Percentiles rank a stretch among this genome's conserved stretches.
phyloP scores from a whole-genome alignment of 768 basidiomycete species.

The Lyophyllum decastes region DNA sequence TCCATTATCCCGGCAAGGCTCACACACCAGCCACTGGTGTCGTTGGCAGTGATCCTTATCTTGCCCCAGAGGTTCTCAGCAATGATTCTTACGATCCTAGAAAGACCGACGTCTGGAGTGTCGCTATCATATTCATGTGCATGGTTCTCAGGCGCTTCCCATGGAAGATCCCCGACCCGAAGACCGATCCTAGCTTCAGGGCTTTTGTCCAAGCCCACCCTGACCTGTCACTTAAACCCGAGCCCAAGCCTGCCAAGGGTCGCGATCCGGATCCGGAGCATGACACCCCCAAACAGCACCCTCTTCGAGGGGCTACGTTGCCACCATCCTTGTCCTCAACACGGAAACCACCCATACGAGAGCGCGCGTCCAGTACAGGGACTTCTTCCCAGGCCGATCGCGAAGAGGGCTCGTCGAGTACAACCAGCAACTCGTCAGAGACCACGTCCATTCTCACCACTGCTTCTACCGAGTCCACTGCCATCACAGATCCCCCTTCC shows the following conservation, averaged over 20 bases:
- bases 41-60: slow-evolving; percentile 97
- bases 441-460: slow-evolving; percentile 46
- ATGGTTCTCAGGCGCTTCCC: slow-evolving; percentile 98
- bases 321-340: slow-evolving; percentile 28
- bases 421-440: slow-evolving; percentile 42
- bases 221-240: slow-evolving; percentile 62
- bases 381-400: slow-evolving; percentile 22
- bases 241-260: slow-evolving; percentile 32
- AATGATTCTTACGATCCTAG: slow-evolving; percentile 88
- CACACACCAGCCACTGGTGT: slow-evolving; percentile 81
- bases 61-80: slow-evolving; percentile 92
- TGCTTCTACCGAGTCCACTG: slow-evolving; percentile 46
- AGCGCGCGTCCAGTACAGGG: slow-evolving; percentile 37
- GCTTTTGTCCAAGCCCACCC: slow-evolving; percentile 94
- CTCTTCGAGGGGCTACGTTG: slow-evolving; percentile 37
- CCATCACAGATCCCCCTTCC: slow-evolving; percentile 52
- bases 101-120: slow-evolving; percentile 98
- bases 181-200: slow-evolving; percentile 88
- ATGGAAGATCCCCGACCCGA: slow-evolving; percentile 97
- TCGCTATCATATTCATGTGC: slow-evolving; percentile 98
- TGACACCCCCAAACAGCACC: slow-evolving; percentile 13
- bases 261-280: slow-evolving; percentile 10
- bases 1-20: slow-evolving; percentile 95
- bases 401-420: slow-evolving; percentile 35
- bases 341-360: slow-evolving; percentile 26